These are phyloP conservation scores for Amanita exitialis DNA, from an alignment of 768 basidiomycete species.

Conservation along the genomic window DNA sequence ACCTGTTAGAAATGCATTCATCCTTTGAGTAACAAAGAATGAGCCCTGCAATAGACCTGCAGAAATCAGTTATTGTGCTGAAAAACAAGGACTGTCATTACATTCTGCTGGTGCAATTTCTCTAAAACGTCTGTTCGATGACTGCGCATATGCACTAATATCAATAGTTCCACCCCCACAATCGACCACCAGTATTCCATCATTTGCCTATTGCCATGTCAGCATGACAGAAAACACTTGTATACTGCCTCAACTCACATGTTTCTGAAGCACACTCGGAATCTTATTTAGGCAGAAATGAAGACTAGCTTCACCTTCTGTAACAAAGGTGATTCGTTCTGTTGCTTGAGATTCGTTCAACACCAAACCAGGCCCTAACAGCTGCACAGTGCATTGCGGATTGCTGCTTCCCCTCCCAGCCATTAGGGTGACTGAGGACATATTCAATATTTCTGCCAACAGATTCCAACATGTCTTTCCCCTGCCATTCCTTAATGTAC, in stretches of 20 bases:
- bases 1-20: neutral
- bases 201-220: neutral
- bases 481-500: conserved; percentile 27
- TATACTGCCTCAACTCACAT: conserved; percentile 8
- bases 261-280: conserved; percentile 16
- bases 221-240: neutral
- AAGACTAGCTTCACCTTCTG: conserved; percentile 46
- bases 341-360: conserved; percentile 20
- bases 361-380: conserved; percentile 32
- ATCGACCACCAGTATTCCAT: neutral
- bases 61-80: neutral
- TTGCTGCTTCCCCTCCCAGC: conserved; percentile 45
- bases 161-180: too few relatives aligned
- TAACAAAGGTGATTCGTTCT: conserved; percentile 34
- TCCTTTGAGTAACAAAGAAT: neutral
- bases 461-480: neutral
- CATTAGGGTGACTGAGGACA: conserved; percentile 41
- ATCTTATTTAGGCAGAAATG: conserved; percentile 26
- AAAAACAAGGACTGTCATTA: neutral
- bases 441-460: conserved; percentile 25
- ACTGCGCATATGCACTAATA: neutral
- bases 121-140: neutral
- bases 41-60: conserved; percentile 1
- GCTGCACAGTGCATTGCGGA: conserved; percentile 37
- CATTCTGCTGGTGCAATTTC: conserved; percentile 4